Evolutionary conservation across 2,329 filamentous ascomycete species (phyloP).

Genomic region (Arthrobotrys conoides): DNA sequence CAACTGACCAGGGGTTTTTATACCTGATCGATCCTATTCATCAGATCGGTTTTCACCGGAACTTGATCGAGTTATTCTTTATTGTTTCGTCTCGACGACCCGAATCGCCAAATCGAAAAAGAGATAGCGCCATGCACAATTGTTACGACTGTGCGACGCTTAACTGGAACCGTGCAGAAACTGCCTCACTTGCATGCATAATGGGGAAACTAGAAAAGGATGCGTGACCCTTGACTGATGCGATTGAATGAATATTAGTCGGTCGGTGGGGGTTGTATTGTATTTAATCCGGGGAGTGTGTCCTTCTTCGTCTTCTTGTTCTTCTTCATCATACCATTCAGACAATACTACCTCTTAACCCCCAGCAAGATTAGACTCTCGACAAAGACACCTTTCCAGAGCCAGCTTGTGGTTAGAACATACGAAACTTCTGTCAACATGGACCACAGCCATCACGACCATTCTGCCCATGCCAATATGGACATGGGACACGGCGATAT

Average conservation of each 20-base stretch:
- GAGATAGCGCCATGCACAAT: conserved; percentile 9
- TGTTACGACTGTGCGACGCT: conserved; percentile 49
- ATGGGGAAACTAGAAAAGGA: not conserved
- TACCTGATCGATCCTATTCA: too few species aligned
- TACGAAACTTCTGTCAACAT: conserved; percentile 33
- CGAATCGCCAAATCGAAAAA: not conserved
- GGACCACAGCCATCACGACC: conserved; percentile 57
- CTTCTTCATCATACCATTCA: too few species aligned
- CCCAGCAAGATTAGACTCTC: not conserved
- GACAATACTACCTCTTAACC: too few species aligned
- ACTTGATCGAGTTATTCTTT: not conserved
- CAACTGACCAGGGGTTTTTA: too few species aligned
- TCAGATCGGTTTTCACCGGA: conserved; percentile 16
- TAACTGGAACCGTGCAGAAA: conserved; percentile 40
- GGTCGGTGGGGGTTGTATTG: too few species aligned
- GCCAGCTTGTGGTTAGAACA: conserved; percentile 1
- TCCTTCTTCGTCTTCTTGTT: too few species aligned
- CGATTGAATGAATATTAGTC: too few species aligned
- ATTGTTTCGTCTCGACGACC: conserved; percentile 18
- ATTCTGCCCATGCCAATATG: conserved; percentile 42
- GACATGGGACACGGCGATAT: conserved; percentile 63
- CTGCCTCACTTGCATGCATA: conserved; percentile 46
- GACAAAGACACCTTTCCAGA: conserved; percentile 6
- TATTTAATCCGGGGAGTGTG: conserved; percentile 17
- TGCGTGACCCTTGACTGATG: conserved; percentile 19